Evolutionary conservation across 2,329 filamentous ascomycete species (phyloP).

Genomic region (Geosmithia morbida): DNA sequence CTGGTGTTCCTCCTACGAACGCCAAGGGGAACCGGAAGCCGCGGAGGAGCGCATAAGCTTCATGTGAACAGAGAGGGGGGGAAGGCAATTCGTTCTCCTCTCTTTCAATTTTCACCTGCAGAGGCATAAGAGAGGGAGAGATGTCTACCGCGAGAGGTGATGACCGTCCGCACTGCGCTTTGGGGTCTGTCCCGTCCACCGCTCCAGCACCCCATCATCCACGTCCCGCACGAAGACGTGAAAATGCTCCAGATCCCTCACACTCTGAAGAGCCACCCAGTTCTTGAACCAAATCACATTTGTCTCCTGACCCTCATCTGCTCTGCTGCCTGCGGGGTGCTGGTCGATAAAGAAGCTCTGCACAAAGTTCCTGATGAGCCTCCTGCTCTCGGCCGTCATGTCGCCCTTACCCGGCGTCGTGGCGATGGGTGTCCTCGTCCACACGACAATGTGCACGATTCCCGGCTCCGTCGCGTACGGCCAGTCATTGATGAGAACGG

Average conservation of each 20-base stretch:
- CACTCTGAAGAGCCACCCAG: conserved; percentile 77
- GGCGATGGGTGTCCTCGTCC: conserved; percentile 72
- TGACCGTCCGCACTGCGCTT: background rate
- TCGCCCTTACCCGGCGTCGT: conserved; percentile 58
- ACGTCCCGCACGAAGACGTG: conserved; percentile 56
- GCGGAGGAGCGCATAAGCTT: conserved; percentile 32
- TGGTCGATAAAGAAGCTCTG: conserved; percentile 49
- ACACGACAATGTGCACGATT: conserved; percentile 76
- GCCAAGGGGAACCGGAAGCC: conserved; percentile 34
- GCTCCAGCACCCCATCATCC: conserved; percentile 32
- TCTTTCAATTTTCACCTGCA: background rate
- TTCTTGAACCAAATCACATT: conserved; percentile 84
- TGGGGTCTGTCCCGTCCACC: conserved; percentile 35
- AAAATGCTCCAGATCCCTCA: conserved; percentile 77
- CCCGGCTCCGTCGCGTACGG: conserved; percentile 61
- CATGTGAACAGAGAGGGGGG: background rate
- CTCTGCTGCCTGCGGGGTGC: conserved; percentile 29
- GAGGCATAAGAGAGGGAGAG: no score
- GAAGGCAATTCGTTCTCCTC: background rate
- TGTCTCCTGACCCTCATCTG: background rate
- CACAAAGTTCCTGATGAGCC: conserved; percentile 55
- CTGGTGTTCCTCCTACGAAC: conserved; percentile 9
- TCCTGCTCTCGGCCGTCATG: conserved; percentile 52
- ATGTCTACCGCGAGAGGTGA: background rate
- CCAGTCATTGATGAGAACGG: conserved; percentile 82